Base-by-base conservation (phyloP, 352 stramenopile species). In the Globisporangium spiculum region DNA sequence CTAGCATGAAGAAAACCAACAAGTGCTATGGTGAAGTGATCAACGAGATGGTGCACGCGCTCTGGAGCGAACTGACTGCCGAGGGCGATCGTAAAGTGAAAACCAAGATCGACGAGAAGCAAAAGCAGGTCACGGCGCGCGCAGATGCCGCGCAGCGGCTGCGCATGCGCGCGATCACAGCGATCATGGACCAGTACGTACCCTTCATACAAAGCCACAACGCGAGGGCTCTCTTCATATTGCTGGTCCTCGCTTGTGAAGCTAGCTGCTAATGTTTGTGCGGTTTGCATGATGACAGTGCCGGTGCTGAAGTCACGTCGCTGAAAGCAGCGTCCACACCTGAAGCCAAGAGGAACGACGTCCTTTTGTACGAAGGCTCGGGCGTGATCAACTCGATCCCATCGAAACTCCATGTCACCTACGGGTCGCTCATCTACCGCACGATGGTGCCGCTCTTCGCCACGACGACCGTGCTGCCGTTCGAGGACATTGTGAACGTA, bases 31-130 rank as follows among this genome's bases (percentile, higher is more conserved):
- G 87, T n/a, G 81, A 91, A 72, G 65, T 83, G 46, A 76, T 95
- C 62, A 91, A 84, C 9, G 75, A 87, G 38, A 68, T 92, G 61
- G 86, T 91, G 0, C 86, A 95, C 68, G 80, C 72, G 16, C 74
- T 95, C 20, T 93, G 88, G 84, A 66, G 59, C 9, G 67, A 78
- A 12, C 80, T 83, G 44, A 86, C 90, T 54, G 65, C 68, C 44
- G 80, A 88, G 24, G 88, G 82, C 55, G 79, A 90, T 8, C 36
- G 67, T 2, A 88, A 81, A 65, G 72, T 94, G 16, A 75, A 76
- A 32, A 68, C 71, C 7, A 96, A 94, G 73, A 89, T 94, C 66
- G 75, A 84, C n/a, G 88, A 96, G 54, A 96, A 96, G 65, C 70
- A 88, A 57, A 71, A 80, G 38, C 88, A 96, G 70, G 84, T 96